Evolutionary conservation across 768 basidiomycete species (phyloP), one percentile per base, ranked within the genome.

Genomic region (Tephrocybe sp.): DNA sequence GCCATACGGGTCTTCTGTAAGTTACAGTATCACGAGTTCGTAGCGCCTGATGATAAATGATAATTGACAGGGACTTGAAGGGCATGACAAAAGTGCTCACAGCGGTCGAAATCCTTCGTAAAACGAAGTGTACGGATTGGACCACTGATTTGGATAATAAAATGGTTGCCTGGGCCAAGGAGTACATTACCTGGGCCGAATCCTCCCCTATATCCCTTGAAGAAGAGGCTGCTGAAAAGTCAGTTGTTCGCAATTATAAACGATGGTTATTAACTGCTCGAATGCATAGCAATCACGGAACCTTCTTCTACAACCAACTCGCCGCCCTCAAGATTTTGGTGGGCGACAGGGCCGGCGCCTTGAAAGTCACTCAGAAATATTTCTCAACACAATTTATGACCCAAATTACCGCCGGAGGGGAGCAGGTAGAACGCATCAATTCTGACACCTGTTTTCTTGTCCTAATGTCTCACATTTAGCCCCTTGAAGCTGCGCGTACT

Each of bases 201-300:
- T 77, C 74, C 4, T 70, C 72, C 18, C 52, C 64, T 2, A 68
- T 79, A 38, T 78, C 78, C 4, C 58, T 78, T 2, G 66, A 76
- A 42, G 81, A 82, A 50, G 64, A 64, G 15, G 52, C 56, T 2
- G 69, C 79, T 1, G 52, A 59, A 15, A 86, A 86, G 83, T 85
- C 65, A 45, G 71, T 60, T 22, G 33, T 21, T 25, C 15, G 10
- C 21, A 10, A 36, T 25, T n/a, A n/a, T n/a, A n/a, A 4, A 18
- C 8, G 23, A 15, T 25, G 27, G 16, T n/a, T 11, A 2, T 30
- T 11, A 27, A 39, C 30, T 18, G 24, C 34, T 33, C 49, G 10
- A n/a, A 27, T 24, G 11, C 34, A n/a, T n/a, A 86, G 83, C 57
- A 87, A 87, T 55, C 85, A 86, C 55, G 84, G 82, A 24, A 71